Evolutionary conservation across 129 eudicot genomes (phyloP).

Genomic region (Helianthus annuus): HanXRQr2.0-SUNRISE NC_035446.2:27562791-27563290

Average conservation of each 20-base stretch:
- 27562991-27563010: slow-evolving; percentile 4
- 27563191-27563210: background rate
- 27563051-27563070: slow-evolving; percentile 7
- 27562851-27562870: slow-evolving; percentile 64
- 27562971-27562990: background rate
- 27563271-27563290: too few relatives aligned
- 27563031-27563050: background rate
- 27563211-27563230: too few relatives aligned
- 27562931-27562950: slow-evolving; percentile 15
- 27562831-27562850: slow-evolving; percentile 80
- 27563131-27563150: background rate
- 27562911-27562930: slow-evolving; percentile 70
- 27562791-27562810: background rate
- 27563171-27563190: background rate
- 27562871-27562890: slow-evolving; percentile 71
- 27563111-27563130: background rate
- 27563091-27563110: background rate
- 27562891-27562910: slow-evolving; percentile 84
- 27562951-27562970: background rate
- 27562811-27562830: background rate
- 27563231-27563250: too few relatives aligned
- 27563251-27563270: too few relatives aligned
- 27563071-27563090: background rate
- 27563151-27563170: background rate
- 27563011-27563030: slow-evolving; percentile 1